A percentile compares a stretch with the other conserved stretches of the same genome.
Evolutionary conservation across 495 filamentous ascomycete species (phyloP).

Genomic region (Talaromyces proteolyticus): DNA sequence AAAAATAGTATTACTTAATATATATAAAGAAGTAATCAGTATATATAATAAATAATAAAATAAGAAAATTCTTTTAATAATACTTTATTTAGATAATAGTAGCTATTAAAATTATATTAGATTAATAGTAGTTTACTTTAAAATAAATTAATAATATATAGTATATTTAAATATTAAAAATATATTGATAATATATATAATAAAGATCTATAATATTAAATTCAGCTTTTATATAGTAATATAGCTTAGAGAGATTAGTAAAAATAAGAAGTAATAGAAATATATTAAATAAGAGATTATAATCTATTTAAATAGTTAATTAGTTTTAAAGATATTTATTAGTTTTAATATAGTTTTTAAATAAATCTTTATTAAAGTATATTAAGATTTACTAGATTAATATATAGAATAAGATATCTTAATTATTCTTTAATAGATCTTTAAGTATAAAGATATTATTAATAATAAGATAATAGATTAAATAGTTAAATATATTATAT

Average conservation of each 20-base stretch:
- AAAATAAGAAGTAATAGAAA: not conserved
- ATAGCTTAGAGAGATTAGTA: not conserved
- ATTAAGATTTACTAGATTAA: not conserved
- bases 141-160: not conserved
- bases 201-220: not conserved
- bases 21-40: slow-evolving; percentile 5
- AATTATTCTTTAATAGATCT: slow-evolving; percentile 6
- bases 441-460: slow-evolving; percentile 7
- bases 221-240: not conserved
- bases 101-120: slow-evolving; percentile 8
- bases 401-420: not conserved
- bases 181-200: not conserved
- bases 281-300: not conserved
- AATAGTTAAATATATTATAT: slow-evolving; percentile 2
- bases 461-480: slow-evolving; percentile 10
- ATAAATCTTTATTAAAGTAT: not conserved
- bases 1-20: slow-evolving; percentile 9
- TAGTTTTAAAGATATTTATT: not conserved
- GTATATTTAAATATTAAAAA: slow-evolving; percentile 3
- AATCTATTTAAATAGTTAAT: slow-evolving; percentile 4
- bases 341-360: not conserved
- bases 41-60: not conserved
- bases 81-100: slow-evolving; percentile 10
- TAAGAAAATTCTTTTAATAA: not conserved
- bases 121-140: not conserved